A percentile compares a stretch with the other conserved stretches of the same genome.
Conservation (phyloP, 1,139 yeast genomes). For the Pichia inconspicua region DNA sequence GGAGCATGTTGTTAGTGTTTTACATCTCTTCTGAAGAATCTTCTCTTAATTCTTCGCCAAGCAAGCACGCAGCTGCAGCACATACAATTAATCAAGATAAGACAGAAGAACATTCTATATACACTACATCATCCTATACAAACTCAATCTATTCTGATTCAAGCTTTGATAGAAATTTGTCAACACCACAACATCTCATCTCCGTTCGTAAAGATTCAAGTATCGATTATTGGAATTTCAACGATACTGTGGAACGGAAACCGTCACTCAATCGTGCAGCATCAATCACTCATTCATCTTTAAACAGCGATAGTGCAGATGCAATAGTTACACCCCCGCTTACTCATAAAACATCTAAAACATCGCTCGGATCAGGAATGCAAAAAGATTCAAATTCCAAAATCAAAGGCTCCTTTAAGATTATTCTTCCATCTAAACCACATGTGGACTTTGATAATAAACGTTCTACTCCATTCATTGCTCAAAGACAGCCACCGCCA, state of each 20-base stretch:
- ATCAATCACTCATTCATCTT: slow-evolving; percentile 24
- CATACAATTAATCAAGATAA: slow-evolving; percentile 2
- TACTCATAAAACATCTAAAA: slow-evolving; percentile 4
- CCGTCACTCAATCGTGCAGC: slow-evolving; percentile 24
- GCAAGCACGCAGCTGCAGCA: neutral
- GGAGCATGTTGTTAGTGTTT: neutral
- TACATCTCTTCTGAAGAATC: slow-evolving; percentile 6
- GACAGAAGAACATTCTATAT: slow-evolving; percentile 14
- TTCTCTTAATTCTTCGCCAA: neutral
- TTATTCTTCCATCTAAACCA: slow-evolving; percentile 53
- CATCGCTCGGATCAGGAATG: neutral
- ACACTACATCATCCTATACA: slow-evolving; percentile 20
- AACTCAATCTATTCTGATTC: slow-evolving; percentile 29
- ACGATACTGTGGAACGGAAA: slow-evolving; percentile 29
- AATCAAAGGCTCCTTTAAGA: slow-evolving; percentile 42
- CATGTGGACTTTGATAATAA: slow-evolving; percentile 81
- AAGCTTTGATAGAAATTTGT: slow-evolving; percentile 42
- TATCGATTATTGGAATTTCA: slow-evolving; percentile 57
- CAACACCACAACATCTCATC: slow-evolving; percentile 54
- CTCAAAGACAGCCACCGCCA: slow-evolving; percentile 27
- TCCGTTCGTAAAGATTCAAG: slow-evolving; percentile 26
- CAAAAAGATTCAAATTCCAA: slow-evolving; percentile 1
- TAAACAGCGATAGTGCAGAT: slow-evolving; percentile 12
- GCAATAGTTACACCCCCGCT: neutral
- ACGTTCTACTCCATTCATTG: slow-evolving; percentile 59